Conservation (phyloP, 176 grass and related monocot genomes). For the Calamus simplicifolius region DNA sequence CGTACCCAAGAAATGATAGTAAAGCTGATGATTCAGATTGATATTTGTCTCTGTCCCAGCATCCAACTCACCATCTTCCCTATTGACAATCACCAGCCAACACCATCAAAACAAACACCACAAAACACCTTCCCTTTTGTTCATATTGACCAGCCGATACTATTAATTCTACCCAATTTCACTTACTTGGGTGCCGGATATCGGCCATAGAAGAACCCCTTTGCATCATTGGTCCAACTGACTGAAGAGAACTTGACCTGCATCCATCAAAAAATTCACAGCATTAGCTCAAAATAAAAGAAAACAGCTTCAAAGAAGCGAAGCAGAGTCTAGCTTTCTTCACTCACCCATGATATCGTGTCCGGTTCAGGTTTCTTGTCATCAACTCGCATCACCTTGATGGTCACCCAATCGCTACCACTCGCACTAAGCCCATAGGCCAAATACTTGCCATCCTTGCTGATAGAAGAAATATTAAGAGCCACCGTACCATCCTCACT, state of each 20-base stretch:
- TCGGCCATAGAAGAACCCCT: conserved; percentile 90
- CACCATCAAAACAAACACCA: not conserved
- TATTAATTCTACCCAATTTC: too few species aligned
- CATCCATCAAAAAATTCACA: conserved; percentile 5
- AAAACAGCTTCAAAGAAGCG: too few species aligned
- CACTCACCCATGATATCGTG: conserved; percentile 78
- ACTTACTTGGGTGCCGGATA: conserved; percentile 77
- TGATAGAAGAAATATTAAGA: conserved; percentile 54
- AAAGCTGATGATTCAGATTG: conserved; percentile 84
- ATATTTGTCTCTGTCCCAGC: conserved; percentile 88
- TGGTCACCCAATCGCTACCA: conserved; percentile 83
- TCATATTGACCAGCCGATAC: too few species aligned
- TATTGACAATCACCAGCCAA: conserved; percentile 21
- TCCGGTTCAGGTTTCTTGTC: conserved; percentile 50
- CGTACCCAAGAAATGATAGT: conserved; percentile 82
- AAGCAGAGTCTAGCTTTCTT: not conserved
- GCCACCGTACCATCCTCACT: conserved; percentile 79
- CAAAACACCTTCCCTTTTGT: not conserved
- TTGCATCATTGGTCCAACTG: conserved; percentile 82
- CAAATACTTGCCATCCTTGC: conserved; percentile 81
- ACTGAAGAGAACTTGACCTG: conserved; percentile 91
- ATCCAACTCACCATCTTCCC: conserved; percentile 53
- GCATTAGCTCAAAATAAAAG: conserved; percentile 1
- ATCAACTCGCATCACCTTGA: conserved; percentile 58
- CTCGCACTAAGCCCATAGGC: conserved; percentile 85